Percentiles rank a stretch among this genome's conserved stretches.
Conservation (phyloP, 805 yeast species). For the Starmera pachycereana region DNA sequence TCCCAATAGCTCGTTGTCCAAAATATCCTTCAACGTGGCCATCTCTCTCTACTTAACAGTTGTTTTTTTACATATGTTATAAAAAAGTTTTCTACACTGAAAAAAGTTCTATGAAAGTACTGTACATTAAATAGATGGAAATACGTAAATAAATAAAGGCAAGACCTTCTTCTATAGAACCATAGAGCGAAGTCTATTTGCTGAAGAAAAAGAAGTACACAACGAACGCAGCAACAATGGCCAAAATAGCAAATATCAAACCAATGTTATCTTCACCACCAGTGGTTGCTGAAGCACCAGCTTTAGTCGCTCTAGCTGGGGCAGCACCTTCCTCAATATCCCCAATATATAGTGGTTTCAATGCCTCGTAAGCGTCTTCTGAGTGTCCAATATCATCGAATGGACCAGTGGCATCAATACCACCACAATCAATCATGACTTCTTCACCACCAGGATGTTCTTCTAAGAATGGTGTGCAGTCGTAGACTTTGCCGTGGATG, state of each 20-base stretch:
- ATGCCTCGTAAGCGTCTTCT: constrained; percentile 81
- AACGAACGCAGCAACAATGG: not conserved
- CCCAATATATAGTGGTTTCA: constrained; percentile 65
- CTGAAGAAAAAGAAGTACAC: not conserved
- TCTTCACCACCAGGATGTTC: constrained; percentile 81
- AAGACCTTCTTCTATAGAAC: not conserved
- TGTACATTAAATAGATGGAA: not conserved
- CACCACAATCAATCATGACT: constrained; percentile 72
- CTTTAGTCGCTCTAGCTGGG: not conserved
- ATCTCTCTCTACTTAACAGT: too few species aligned
- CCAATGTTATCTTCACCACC: constrained; percentile 18
- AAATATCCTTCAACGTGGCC: constrained; percentile 23
- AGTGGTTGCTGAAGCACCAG: constrained; percentile 10
- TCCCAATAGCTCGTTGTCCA: constrained; percentile 26
- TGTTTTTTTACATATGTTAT: not conserved
- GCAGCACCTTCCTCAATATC: constrained; percentile 38
- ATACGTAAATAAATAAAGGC: not conserved
- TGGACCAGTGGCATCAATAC: constrained; percentile 74
- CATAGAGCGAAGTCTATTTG: not conserved
- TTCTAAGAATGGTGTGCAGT: constrained; percentile 51
- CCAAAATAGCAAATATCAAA: constrained; percentile 2
- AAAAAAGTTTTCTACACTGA: not conserved
- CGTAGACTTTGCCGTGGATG: constrained; percentile 75
- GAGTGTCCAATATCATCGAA: constrained; percentile 95
- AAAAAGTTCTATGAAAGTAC: not conserved